Evolutionary conservation across 208 protist genomes (phyloP).

Genomic region (Trypanosoma scelopori): DNA sequence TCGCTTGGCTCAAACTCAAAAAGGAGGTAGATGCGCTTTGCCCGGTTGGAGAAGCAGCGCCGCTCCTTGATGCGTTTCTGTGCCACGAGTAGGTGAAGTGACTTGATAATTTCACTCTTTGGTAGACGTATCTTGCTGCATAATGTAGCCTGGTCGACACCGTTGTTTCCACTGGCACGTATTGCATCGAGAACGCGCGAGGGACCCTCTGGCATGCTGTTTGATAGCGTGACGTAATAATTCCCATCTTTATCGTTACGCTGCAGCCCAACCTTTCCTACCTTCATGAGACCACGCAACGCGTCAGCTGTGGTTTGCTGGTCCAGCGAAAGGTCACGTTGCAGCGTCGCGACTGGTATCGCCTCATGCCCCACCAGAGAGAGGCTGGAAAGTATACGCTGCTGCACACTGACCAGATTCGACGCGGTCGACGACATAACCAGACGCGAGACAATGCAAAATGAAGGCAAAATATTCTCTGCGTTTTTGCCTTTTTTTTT

Average conservation of each 20-base stretch:
- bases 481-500: too few relatives aligned
- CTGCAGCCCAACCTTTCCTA: conserved; percentile 44
- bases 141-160: conserved; percentile 75
- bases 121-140: conserved; percentile 52
- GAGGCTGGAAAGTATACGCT: conserved; percentile 44
- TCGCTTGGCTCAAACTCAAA: conserved; percentile 77
- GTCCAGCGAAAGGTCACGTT: conserved; percentile 43
- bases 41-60: conserved; percentile 77
- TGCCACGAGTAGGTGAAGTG: conserved; percentile 44
- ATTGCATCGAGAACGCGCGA: conserved; percentile 69
- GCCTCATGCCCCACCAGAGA: conserved; percentile 43
- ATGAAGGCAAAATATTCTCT: too few relatives aligned
- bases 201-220: conserved; percentile 55
- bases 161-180: conserved; percentile 56
- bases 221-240: conserved; percentile 59
- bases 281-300: conserved; percentile 57
- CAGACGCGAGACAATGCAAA: not conserved
- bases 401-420: conserved; percentile 27
- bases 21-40: conserved; percentile 83
- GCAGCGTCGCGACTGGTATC: conserved; percentile 42
- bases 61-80: conserved; percentile 74
- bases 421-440: conserved; percentile 1
- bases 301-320: conserved; percentile 36
- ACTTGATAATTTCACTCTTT: conserved; percentile 71
- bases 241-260: conserved; percentile 40